Base-by-base conservation (phyloP, 192 early-diverging fungal species). In the Pilaira anomala region DNA sequence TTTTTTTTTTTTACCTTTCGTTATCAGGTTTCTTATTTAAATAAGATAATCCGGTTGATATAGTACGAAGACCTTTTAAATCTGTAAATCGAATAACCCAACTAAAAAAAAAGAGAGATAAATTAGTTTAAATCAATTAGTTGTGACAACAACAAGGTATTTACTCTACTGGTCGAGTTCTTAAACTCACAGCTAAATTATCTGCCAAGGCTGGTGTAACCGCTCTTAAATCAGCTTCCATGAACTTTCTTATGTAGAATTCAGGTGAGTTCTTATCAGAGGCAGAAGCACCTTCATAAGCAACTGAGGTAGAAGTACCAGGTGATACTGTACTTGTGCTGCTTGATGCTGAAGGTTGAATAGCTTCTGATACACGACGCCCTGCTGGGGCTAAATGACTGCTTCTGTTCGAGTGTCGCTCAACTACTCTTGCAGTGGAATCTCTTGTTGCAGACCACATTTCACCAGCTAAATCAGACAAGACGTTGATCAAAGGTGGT, bases 51-150 rank as follows among this genome's bases (percentile, higher is more conserved):
- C 81, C 80, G 13, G 78, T 82, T 0, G 85, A 83, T 18, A 92
- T 75, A 33, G 85, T 84, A 14, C 85, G 83, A 8, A 88, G 75
- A 3, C 90, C 90, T 66, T 87, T 81, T 30, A 84, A 79, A 59
- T 92, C 87, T 49, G 90, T 85, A 80, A 90, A 92, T 61, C 82
- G 80, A 65, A 81, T 75, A 18, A 92, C 84, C 90, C 90, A 92
- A 19, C 83, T 85, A 72, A n/a, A 41, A 22, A n/a, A 41, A 2
- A 44, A 41, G 12, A 16, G 36, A 26, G 9, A 30, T 14, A n/a
- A 44, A 39, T 48, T 14, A 63, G 51, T 12, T n/a, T n/a, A n/a
- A n/a, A n/a, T 3, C 19, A 54, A 28, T 5, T 29, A 59, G 19
- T n/a, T 25, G 29, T 8, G 39, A 13, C 7, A 18, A 22, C 29